Conservation (phyloP, 257 asterid species). For the Scutellaria minor region DNA sequence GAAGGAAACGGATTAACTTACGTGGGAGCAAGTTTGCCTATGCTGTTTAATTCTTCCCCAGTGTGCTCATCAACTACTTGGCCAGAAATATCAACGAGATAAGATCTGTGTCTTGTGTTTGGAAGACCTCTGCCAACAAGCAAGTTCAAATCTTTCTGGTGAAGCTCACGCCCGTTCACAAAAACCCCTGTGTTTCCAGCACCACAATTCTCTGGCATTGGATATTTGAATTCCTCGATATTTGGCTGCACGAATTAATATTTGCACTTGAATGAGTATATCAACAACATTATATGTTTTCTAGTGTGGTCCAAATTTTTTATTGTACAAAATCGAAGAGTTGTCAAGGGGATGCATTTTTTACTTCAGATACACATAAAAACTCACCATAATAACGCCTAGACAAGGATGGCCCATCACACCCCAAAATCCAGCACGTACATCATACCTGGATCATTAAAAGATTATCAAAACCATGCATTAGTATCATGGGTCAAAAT, state of each 20-base stretch:
- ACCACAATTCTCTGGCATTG: constrained; percentile 72
- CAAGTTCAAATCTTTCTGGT: constrained; percentile 80
- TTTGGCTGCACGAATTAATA: constrained; percentile 67
- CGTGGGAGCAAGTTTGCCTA: constrained; percentile 99
- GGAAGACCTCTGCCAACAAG: constrained; percentile 89
- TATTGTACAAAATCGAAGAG: background rate
- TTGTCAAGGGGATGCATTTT: background rate
- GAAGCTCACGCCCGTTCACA: constrained; percentile 91
- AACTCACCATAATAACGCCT: constrained; percentile 82
- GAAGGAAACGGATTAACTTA: constrained; percentile 44
- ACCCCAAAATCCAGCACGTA: constrained; percentile 96
- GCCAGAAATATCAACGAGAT: constrained; percentile 75
- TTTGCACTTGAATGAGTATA: background rate
- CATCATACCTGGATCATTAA: constrained; percentile 70
- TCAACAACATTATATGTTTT: constrained; percentile 5
- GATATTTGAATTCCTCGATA: constrained; percentile 79
- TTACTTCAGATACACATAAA: constrained; percentile 19
- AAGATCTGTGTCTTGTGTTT: constrained; percentile 54
- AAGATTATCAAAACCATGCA: constrained; percentile 20
- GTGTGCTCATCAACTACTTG: constrained; percentile 73
- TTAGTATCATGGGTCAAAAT: constrained; percentile 32
- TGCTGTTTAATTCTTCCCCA: constrained; percentile 76
- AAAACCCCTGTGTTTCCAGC: constrained; percentile 78
- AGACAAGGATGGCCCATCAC: constrained; percentile 94
- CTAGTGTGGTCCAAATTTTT: background rate